Percentiles rank a stretch among this genome's conserved stretches.
These are phyloP conservation scores for Eremomyces bilateralis DNA, from an alignment of 495 filamentous ascomycete genomes.

Conservation along the genomic window DNA sequence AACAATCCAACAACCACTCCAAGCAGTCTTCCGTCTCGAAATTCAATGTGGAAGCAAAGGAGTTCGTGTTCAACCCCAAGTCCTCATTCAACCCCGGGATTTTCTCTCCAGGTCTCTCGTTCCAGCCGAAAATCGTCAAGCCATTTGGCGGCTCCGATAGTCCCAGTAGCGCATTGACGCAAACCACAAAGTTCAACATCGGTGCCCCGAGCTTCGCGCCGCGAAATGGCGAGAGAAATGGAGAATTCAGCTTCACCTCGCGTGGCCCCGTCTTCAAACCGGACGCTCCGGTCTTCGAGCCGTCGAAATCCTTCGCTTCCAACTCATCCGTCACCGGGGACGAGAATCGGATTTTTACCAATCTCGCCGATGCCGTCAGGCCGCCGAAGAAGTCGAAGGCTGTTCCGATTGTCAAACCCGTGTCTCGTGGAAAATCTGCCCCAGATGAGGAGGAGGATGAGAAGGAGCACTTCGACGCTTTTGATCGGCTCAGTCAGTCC, in stretches of 20 bases:
- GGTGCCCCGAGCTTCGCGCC: too few relatives aligned
- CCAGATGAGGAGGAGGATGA: conserved; percentile 22
- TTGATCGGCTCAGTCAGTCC: conserved; percentile 29
- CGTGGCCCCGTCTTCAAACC: conserved; percentile 52
- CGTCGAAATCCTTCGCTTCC: conserved; percentile 11
- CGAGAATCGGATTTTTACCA: conserved; percentile 46
- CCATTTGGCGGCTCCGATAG: conserved; percentile 27
- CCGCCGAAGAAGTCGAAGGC: conserved; percentile 53
- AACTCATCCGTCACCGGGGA: conserved; percentile 16
- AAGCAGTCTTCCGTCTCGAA: conserved; percentile 45
- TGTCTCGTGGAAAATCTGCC: conserved; percentile 19
- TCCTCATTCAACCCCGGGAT: conserved; percentile 38
- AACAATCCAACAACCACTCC: too few relatives aligned
- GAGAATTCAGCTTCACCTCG: conserved; percentile 55
- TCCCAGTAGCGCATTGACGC: conserved; percentile 6
- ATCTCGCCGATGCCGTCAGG: conserved; percentile 38
- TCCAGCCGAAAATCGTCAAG: conserved; percentile 35
- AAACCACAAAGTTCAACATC: conserved; percentile 2
- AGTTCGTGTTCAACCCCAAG: conserved; percentile 62
- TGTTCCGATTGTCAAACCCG: conserved; percentile 56
- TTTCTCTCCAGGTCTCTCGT: conserved; percentile 30
- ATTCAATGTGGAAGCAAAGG: conserved; percentile 69
- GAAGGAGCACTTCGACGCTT: too few relatives aligned
- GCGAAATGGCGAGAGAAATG: conserved; percentile 16
- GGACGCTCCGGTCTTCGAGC: conserved; percentile 61